Conservation (phyloP, 441 rosid genomes). For the Gossypium schwendimanii region DNA sequence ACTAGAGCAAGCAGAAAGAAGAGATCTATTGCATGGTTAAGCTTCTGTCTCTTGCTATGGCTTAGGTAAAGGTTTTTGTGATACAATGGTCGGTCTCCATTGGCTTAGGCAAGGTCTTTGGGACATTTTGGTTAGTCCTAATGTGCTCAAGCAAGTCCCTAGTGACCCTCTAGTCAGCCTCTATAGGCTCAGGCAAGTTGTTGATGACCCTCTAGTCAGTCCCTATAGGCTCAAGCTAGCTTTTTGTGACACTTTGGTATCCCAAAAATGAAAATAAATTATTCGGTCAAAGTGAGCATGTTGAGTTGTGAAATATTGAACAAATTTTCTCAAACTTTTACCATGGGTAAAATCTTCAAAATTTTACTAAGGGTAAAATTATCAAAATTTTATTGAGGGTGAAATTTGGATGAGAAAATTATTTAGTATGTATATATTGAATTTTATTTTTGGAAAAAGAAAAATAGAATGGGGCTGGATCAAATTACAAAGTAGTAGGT, state of each 20-base stretch:
- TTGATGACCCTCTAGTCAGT: not conserved
- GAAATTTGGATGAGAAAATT: too few relatives aligned
- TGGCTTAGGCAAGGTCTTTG: constrained; percentile 14
- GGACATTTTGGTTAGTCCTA: not conserved
- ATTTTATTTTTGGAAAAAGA: too few relatives aligned
- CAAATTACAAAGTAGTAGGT: too few relatives aligned
- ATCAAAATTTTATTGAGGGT: too few relatives aligned
- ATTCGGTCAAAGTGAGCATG: too few relatives aligned
- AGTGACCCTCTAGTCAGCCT: not conserved
- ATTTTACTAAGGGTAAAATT: too few relatives aligned
- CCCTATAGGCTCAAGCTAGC: constrained; percentile 11
- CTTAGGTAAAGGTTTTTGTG: not conserved
- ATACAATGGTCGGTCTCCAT: not conserved
- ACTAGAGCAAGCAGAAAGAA: constrained; percentile 55
- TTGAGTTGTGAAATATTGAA: too few relatives aligned
- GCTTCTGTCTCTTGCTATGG: constrained; percentile 46
- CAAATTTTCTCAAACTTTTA: too few relatives aligned
- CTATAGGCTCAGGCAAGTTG: not conserved
- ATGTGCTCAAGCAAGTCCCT: not conserved
- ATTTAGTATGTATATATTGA: too few relatives aligned
- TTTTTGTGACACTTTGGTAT: constrained; percentile 18
- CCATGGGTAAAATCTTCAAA: too few relatives aligned
- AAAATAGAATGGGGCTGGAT: too few relatives aligned
- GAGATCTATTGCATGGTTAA: constrained; percentile 51
- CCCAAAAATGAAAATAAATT: not conserved